Evolutionary conservation across 306 rosid species (phyloP).

Genomic region (Vigna hirtella): DNA sequence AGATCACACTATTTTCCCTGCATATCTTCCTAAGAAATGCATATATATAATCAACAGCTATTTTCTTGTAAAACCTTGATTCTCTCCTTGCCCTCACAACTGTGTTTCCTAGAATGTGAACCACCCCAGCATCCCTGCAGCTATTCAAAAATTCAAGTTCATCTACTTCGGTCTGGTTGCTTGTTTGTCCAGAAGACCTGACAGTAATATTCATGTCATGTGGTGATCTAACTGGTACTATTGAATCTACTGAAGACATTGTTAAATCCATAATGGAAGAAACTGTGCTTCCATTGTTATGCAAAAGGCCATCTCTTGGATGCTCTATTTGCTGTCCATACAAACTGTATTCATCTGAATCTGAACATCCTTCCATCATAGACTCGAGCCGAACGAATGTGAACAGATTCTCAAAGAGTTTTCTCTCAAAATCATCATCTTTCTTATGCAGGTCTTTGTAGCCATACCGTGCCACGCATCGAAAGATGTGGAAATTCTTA

Average conservation of each 20-base stretch:
- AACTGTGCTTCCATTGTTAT: slow-evolving; percentile 48
- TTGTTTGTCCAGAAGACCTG: slow-evolving; percentile 52
- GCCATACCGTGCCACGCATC: slow-evolving; percentile 93
- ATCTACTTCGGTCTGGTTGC: slow-evolving; percentile 69
- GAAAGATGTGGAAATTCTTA: slow-evolving; percentile 83
- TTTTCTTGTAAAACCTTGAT: slow-evolving; percentile 71
- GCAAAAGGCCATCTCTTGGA: slow-evolving; percentile 50
- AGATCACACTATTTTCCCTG: slow-evolving; percentile 92
- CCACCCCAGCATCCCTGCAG: slow-evolving; percentile 92
- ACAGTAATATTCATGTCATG: slow-evolving; percentile 46
- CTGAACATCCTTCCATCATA: slow-evolving; percentile 94
- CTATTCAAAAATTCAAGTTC: slow-evolving; percentile 80
- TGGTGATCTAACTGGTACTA: slow-evolving; percentile 63
- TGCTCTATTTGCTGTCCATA: slow-evolving; percentile 58
- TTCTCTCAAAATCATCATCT: slow-evolving; percentile 86
- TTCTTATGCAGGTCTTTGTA: slow-evolving; percentile 87
- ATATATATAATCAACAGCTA: slow-evolving; percentile 84
- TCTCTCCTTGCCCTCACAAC: slow-evolving; percentile 79
- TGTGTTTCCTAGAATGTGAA: slow-evolving; percentile 93
- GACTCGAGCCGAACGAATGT: slow-evolving; percentile 74
- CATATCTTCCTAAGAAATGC: slow-evolving; percentile 94
- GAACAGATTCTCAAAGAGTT: slow-evolving; percentile 77
- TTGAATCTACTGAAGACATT: slow-evolving; percentile 70
- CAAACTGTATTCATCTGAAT: slow-evolving; percentile 81
- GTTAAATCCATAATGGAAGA: slow-evolving; percentile 54